Conservation (phyloP, 768 basidiomycete species). For the Tricholoma matsutake region DNA sequence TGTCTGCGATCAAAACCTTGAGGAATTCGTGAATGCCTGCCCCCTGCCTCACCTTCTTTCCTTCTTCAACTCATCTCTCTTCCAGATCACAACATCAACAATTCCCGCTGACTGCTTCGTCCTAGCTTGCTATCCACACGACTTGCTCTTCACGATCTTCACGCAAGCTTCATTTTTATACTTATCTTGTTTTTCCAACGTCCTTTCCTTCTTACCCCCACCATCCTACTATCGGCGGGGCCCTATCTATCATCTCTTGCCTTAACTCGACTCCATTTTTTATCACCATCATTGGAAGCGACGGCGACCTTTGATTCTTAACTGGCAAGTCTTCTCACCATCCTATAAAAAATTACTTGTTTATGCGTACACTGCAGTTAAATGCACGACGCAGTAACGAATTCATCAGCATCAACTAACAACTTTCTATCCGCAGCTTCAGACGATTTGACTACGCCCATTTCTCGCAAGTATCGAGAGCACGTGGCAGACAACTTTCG, state of each 20-base stretch:
- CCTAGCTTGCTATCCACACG: slow-evolving; percentile 19
- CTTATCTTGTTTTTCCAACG: slow-evolving; percentile 36
- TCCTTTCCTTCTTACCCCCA: slow-evolving; percentile 20
- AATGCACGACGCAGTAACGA: slow-evolving; percentile 72
- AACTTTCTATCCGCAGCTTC: slow-evolving; percentile 30
- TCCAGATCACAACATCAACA: slow-evolving; percentile 19
- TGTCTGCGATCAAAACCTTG: slow-evolving; percentile 74
- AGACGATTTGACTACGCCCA: slow-evolving; percentile 34
- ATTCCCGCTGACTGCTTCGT: slow-evolving; percentile 17
- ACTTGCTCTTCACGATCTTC: slow-evolving; percentile 55
- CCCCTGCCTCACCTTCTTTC: slow-evolving; percentile 54
- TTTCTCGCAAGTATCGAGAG: slow-evolving; percentile 30
- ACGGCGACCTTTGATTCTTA: slow-evolving; percentile 33
- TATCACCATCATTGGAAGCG: slow-evolving; percentile 24
- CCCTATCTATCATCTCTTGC: slow-evolving; percentile 25
- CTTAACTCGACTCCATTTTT: slow-evolving; percentile 18
- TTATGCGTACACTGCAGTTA: too few species aligned
- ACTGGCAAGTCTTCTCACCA: slow-evolving; percentile 33
- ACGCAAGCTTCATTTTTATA: slow-evolving; percentile 53
- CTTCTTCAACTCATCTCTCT: slow-evolving; percentile 42
- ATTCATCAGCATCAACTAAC: slow-evolving; percentile 42
- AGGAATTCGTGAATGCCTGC: slow-evolving; percentile 48
- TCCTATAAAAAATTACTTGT: slow-evolving; percentile 17
- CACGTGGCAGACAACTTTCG: slow-evolving; percentile 37
- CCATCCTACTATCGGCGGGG: slow-evolving; percentile 18